A percentile compares a stretch with the other conserved stretches of the same genome.
Conservation (phyloP, 1,139 yeast genomes). For the Suhomyces yuchorum region DNA sequence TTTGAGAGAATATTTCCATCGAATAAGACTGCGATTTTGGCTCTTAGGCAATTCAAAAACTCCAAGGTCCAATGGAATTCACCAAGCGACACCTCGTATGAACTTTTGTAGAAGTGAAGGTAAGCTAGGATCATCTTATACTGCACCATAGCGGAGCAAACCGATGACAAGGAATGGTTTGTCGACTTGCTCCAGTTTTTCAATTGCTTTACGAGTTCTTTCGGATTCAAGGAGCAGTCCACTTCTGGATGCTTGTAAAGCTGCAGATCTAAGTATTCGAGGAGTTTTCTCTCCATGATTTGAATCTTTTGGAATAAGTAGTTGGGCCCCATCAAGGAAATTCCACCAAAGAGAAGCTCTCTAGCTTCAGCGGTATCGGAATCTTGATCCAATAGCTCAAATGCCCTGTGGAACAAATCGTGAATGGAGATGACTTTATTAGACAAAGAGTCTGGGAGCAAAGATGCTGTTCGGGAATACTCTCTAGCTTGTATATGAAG, state of each 20-base stretch:
- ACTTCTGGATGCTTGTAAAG: constrained; percentile 20
- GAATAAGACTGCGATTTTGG: not conserved
- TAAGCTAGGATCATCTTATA: constrained; percentile 23
- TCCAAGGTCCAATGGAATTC: constrained; percentile 26
- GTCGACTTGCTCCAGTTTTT: constrained; percentile 13
- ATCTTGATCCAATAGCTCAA: not conserved
- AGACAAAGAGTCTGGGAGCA: constrained; percentile 10
- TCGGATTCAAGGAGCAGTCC: constrained; percentile 18
- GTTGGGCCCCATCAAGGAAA: constrained; percentile 25
- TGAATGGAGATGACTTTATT: constrained; percentile 8
- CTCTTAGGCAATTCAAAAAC: constrained; percentile 16
- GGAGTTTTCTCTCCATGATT: constrained; percentile 9
- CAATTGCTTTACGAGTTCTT: constrained; percentile 17
- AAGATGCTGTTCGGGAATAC: constrained; percentile 11
- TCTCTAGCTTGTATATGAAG: constrained; percentile 26
- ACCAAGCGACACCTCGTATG: constrained; percentile 12
- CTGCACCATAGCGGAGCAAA: constrained; percentile 18
- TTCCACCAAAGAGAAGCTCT: constrained; percentile 18
- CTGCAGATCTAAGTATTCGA: constrained; percentile 16
- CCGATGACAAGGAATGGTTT: not conserved
- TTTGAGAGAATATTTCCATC: constrained; percentile 1
- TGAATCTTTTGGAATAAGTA: constrained; percentile 22
- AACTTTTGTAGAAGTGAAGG: constrained; percentile 15
- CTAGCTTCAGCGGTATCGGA: not conserved
- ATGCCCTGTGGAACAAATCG: not conserved